A percentile compares a stretch with the other conserved stretches of the same genome.
These are phyloP conservation scores for Colletotrichum shisoi DNA, from an alignment of 2,329 filamentous ascomycete genomes.

Conservation along the genomic window DNA sequence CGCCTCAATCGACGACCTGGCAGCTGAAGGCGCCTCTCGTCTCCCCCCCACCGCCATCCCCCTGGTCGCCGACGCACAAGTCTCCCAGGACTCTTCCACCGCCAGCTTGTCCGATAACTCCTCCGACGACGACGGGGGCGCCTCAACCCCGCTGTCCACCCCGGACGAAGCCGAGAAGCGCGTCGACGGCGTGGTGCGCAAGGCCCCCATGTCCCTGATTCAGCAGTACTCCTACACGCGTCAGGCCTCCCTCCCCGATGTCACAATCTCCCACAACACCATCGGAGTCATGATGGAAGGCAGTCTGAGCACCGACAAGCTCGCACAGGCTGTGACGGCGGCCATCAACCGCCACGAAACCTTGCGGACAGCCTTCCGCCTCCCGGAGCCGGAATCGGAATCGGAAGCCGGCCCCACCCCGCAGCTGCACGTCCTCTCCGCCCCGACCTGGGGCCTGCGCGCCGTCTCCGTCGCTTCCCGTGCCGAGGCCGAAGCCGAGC, in stretches of 20 bases:
- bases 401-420: neutral
- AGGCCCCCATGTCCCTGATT: constrained; percentile 3
- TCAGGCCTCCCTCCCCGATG: constrained; percentile 45
- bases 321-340: constrained; percentile 48
- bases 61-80: constrained; percentile 2
- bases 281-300: constrained; percentile 42
- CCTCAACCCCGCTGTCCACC: neutral
- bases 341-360: constrained; percentile 47
- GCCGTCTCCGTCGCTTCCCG: neutral
- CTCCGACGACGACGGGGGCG: neutral
- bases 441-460: neutral
- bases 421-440: neutral
- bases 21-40: neutral
- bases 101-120: neutral
- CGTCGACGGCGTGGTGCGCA: neutral
- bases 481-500: neutral
- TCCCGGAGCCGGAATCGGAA: no score
- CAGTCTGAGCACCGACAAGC: constrained; percentile 47
- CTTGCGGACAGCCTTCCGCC: constrained; percentile 46
- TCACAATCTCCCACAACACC: constrained; percentile 55
- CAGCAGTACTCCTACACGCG: constrained; percentile 41
- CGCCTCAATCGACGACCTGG: constrained; percentile 38
- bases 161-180: neutral
- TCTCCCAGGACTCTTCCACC: neutral
- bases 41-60: neutral